Evolutionary conservation across 345 rosid genomes (phyloP), one percentile per base, ranked within the genome.

Genomic region (Gossypium thurberi): DNA sequence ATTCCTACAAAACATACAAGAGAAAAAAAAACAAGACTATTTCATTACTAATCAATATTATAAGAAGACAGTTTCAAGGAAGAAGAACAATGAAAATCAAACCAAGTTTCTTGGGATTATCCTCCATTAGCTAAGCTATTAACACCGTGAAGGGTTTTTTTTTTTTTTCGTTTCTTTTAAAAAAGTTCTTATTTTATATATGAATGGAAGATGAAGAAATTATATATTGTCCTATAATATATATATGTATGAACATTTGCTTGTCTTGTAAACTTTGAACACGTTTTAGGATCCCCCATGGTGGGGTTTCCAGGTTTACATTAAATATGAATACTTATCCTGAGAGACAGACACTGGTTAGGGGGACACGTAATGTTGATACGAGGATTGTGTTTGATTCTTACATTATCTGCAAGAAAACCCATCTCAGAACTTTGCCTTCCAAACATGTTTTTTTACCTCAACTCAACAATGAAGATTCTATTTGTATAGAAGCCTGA

Each of bases 1-100:
- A 78, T 69, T 44, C 74, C 84, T 83, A 15, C 58, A 68, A 68
- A 67, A 67, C 43, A 67, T 10, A 18, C 18, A 28, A 25, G 8
- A 10, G 57, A 52, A 6, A 52, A 17, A 23, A 33, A 33, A 33
- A 33, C 37, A 4, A 4, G 12, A 6, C 20, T 15, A 52, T 20
- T 17, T 52, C 10, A 52, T 50, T 14, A 14, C 21, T n/a, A 52
- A 52, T n/a, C 20, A 52, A 33, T 33, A 33, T 1, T 33, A 33
- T 33, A 33, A 5, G 1, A 33, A 33, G 40, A 33, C 40, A 51
- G 15, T 17, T 51, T 51, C 2, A 4, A 1, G 3, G 23, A 10
- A 9, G 12, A 57, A 23, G 20, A 47, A 33, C 1, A 33, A 33
- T 6, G 55, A 47, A 40, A 66, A 23, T 0, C 51, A 46, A 25